A percentile compares a stretch with the other conserved stretches of the same genome.
phyloP scores from a whole-genome alignment of 2,329 filamentous ascomycete species.

The Knufia petricola region DNA sequence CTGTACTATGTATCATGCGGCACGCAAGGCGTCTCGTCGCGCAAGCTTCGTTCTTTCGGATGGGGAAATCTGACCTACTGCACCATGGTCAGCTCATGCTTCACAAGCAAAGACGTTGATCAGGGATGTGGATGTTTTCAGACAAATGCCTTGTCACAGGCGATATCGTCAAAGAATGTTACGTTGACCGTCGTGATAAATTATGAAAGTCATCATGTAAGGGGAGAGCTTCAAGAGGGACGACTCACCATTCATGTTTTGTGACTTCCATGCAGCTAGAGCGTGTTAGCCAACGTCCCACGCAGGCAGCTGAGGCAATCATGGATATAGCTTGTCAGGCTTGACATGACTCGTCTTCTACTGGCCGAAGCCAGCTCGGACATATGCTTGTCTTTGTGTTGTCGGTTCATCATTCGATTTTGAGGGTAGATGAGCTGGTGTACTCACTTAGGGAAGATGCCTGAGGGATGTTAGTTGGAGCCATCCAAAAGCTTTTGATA shows the following conservation, averaged over 20 bases:
- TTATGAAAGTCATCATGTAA: conserved; percentile 55
- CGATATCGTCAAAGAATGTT: conserved; percentile 72
- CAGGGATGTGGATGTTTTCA: conserved; percentile 20
- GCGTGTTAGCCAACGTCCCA: background rate
- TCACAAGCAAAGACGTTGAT: background rate
- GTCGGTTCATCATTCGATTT: conserved; percentile 68
- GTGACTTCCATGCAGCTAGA: background rate
- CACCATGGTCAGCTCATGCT: background rate
- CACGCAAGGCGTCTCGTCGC: background rate
- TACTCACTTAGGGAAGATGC: background rate
- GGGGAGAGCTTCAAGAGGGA: conserved; percentile 6
- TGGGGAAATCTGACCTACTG: background rate
- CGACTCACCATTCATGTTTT: background rate
- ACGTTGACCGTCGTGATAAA: conserved; percentile 84
- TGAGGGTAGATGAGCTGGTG: conserved; percentile 11
- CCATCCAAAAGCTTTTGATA: background rate
- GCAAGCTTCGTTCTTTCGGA: background rate
- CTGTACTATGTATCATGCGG: background rate
- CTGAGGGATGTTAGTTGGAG: background rate
- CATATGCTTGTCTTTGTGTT: conserved; percentile 92
- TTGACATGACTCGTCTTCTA: conserved; percentile 44
- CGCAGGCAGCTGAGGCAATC: background rate
- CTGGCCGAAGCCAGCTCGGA: conserved; percentile 55
- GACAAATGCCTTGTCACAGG: conserved; percentile 61
- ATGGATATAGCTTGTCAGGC: conserved; percentile 14